Evolutionary conservation across 78 protist genomes (phyloP).

Genomic region (Dictyostelium capitatum): DNA sequence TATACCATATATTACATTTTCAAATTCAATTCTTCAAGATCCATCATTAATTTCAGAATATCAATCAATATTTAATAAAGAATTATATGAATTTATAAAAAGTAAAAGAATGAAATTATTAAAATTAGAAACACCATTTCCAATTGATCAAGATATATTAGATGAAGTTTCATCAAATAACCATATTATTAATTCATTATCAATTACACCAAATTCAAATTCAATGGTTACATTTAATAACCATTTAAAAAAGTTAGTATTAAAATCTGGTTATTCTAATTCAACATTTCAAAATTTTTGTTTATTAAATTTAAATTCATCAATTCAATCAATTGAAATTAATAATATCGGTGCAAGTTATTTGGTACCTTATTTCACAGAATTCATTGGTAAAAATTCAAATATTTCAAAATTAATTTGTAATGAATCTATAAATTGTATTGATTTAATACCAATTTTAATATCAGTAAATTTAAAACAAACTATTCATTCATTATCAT

Average conservation of each 20-base stretch:
- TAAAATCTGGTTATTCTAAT: background rate
- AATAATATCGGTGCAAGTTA: background rate
- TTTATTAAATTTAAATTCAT: background rate
- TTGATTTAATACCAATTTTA: background rate
- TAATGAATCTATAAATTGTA: background rate
- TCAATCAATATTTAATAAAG: background rate
- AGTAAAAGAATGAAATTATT: background rate
- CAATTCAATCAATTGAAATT: background rate
- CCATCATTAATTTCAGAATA: background rate
- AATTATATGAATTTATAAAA: background rate
- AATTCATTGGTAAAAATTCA: background rate
- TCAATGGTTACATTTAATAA: background rate
- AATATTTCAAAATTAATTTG: background rate
- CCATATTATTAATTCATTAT: background rate
- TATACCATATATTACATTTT: background rate
- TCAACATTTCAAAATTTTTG: constrained; percentile 1
- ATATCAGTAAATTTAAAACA: background rate
- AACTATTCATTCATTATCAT: background rate
- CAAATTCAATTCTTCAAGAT: background rate
- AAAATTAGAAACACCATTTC: background rate
- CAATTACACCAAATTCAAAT: background rate
- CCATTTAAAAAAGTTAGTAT: background rate
- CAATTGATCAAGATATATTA: background rate
- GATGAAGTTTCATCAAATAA: background rate
- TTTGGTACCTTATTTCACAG: background rate